Conservation (phyloP, 495 filamentous ascomycete species). For the Terfezia claveryi region DNA sequence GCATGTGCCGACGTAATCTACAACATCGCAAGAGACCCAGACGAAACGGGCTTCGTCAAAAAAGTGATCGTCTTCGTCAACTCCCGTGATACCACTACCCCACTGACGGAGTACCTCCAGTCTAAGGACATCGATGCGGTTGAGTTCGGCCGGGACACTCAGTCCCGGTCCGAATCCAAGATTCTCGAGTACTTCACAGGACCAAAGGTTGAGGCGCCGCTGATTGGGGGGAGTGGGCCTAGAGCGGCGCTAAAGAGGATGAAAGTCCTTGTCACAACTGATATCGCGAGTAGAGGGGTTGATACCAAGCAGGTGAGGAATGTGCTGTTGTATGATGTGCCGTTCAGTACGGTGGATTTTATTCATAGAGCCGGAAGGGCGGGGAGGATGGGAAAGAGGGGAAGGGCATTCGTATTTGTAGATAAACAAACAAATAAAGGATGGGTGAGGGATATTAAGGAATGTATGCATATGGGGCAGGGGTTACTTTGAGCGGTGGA, state of each 20-base stretch:
- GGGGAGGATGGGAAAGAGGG: slow-evolving; percentile 78
- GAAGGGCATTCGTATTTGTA: slow-evolving; percentile 70
- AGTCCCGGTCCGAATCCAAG: slow-evolving; percentile 46
- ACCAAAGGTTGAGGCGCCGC: slow-evolving; percentile 5
- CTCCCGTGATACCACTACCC: slow-evolving; percentile 67
- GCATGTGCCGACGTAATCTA: slow-evolving; percentile 90
- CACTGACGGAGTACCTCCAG: slow-evolving; percentile 56
- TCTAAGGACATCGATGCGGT: slow-evolving; percentile 74
- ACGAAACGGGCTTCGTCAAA: slow-evolving; percentile 42
- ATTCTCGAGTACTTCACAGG: slow-evolving; percentile 54
- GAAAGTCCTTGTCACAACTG: slow-evolving; percentile 83
- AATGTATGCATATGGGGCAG: slow-evolving; percentile 7
- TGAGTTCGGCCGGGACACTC: slow-evolving; percentile 60
- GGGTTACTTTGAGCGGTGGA: background rate
- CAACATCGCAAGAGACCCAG: slow-evolving; percentile 65
- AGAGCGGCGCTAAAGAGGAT: slow-evolving; percentile 31
- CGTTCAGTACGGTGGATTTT: slow-evolving; percentile 88
- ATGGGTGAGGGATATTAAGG: slow-evolving; percentile 53
- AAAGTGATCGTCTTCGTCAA: slow-evolving; percentile 94
- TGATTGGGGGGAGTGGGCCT: slow-evolving; percentile 1
- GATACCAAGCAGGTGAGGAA: slow-evolving; percentile 83
- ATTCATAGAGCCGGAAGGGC: slow-evolving; percentile 84
- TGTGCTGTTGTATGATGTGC: slow-evolving; percentile 85
- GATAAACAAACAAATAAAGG: slow-evolving; percentile 68
- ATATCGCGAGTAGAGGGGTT: slow-evolving; percentile 77